Percentiles rank a stretch among this genome's conserved stretches.
phyloP scores from a whole-genome alignment of 495 filamentous ascomycete genomes.

The Achaetomiella virescens region DNA sequence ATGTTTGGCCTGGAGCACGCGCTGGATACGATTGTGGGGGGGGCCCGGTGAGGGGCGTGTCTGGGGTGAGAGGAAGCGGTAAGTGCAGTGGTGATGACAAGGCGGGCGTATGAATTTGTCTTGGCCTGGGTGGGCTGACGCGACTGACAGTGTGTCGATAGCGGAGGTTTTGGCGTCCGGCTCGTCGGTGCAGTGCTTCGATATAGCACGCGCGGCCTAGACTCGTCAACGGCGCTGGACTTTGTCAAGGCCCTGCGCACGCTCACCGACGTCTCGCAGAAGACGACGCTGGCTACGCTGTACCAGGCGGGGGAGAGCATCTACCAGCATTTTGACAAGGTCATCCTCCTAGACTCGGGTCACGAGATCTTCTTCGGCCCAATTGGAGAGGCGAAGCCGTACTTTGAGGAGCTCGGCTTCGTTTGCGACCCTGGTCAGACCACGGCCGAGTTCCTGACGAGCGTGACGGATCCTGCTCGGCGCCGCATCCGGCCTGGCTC shows the following conservation, averaged over 20 bases:
- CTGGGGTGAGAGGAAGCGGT: too few species aligned
- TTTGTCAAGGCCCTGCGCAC: constrained; percentile 64
- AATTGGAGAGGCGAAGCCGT: constrained; percentile 46
- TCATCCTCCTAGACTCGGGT: constrained; percentile 56
- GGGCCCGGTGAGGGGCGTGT: too few species aligned
- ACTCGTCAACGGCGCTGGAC: constrained; percentile 67
- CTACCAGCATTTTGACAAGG: constrained; percentile 69
- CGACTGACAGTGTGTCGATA: constrained; percentile 49
- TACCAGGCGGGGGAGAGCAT: constrained; percentile 77
- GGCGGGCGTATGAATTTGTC: too few species aligned
- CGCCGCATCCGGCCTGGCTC: constrained; percentile 57
- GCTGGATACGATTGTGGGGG: too few species aligned
- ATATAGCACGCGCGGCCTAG: constrained; percentile 68
- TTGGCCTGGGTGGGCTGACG: constrained; percentile 51
- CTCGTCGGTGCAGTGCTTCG: constrained; percentile 45
- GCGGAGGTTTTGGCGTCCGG: constrained; percentile 38
- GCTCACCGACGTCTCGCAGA: constrained; percentile 68
- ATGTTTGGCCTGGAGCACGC: too few species aligned
- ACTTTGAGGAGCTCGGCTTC: constrained; percentile 54
- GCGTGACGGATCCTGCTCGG: constrained; percentile 62
- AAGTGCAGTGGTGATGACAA: too few species aligned
- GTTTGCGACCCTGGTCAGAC: constrained; percentile 44
- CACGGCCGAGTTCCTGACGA: constrained; percentile 64
- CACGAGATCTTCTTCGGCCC: constrained; percentile 60
- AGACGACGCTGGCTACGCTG: constrained; percentile 67